Evolutionary conservation across 768 basidiomycete genomes (phyloP), one percentile per base, ranked within the genome.

Genomic region (Nidularia pulvinata): DNA sequence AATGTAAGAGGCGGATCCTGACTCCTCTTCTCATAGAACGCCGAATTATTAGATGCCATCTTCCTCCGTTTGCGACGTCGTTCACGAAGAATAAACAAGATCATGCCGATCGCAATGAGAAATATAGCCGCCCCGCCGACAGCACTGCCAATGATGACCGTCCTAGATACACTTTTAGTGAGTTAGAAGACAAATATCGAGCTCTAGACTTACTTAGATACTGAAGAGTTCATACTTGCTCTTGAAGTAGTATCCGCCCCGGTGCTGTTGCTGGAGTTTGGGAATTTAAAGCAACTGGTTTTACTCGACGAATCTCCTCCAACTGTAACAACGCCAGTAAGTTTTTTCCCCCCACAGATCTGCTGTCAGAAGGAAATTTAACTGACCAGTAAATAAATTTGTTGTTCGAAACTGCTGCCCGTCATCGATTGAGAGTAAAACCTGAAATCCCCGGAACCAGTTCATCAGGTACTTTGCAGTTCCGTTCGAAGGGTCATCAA

Each of bases 381-480:
- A 46, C 65, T 35, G 57, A 66, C 83, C 71, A 6, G 73, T 71
- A 11, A 83, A 59, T 30, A 83, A 63, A 19, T 68, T 52, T 1
- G 78, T 75, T 3, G 80, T 75, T 57, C 80, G 63, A 50, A 75
- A 65, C 1, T 68, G 70, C 13, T 61, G 54, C 2, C 69, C 69
- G 56, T 79, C 79, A 50, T 74, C 68, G 46, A 83, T 66, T 35
- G 81, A 57, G 44, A 88, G 60, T 1, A 80, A 65, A 3, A 80
- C 67, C 32, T 76, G 65, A 10, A 64, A 57, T 9, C 70, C 73
- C 2, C 70, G 67, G 7, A 59, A 7, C 10, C 71, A 73, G 43
- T 61, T 70, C 72, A 84, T 71, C 19, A 65, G 56, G 55, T 80
- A 86, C 1, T 68, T 68, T 0, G 77, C 78, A 2, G 55, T 60